Conservation (phyloP, 2,329 filamentous ascomycete genomes). For the Sporothrix dimorphospora region DNA sequence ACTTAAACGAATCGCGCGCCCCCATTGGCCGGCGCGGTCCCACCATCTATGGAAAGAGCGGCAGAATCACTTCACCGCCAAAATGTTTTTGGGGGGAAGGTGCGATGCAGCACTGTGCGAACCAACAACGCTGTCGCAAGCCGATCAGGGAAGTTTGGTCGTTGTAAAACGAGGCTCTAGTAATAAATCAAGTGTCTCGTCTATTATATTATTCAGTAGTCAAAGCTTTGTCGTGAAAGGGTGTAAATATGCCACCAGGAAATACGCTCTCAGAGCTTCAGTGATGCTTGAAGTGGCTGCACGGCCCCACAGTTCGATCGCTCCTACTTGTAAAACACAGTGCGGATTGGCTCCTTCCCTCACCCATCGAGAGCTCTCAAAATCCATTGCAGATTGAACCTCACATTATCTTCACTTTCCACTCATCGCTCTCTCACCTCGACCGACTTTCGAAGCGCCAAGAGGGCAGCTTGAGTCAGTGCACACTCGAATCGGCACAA, state of each 20-base stretch:
- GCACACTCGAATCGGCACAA: not conserved
- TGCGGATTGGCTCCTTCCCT: constrained; percentile 10
- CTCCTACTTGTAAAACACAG: not conserved
- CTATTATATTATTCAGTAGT: not conserved
- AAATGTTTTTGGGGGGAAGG: constrained; percentile 21
- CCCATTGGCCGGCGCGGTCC: constrained; percentile 27
- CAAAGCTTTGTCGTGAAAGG: not conserved
- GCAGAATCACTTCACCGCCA: constrained; percentile 34
- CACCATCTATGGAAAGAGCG: constrained; percentile 23
- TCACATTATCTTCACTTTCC: not conserved
- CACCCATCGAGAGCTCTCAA: not conserved
- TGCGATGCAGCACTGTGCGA: constrained; percentile 20
- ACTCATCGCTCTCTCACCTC: not conserved
- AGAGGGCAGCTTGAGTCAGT: not conserved
- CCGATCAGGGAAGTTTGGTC: not conserved
- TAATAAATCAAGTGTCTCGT: not conserved
- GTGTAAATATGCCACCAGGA: not conserved
- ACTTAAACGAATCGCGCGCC: constrained; percentile 19
- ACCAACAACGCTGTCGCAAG: not conserved
- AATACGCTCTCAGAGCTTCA: not conserved
- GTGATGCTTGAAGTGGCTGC: not conserved
- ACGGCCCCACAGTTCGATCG: not conserved
- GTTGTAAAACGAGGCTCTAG: not conserved
- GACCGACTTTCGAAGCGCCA: not conserved
- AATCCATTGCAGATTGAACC: constrained; percentile 2